Conservation (phyloP, 257 asterid genomes). For the Lantana camara region DNA sequence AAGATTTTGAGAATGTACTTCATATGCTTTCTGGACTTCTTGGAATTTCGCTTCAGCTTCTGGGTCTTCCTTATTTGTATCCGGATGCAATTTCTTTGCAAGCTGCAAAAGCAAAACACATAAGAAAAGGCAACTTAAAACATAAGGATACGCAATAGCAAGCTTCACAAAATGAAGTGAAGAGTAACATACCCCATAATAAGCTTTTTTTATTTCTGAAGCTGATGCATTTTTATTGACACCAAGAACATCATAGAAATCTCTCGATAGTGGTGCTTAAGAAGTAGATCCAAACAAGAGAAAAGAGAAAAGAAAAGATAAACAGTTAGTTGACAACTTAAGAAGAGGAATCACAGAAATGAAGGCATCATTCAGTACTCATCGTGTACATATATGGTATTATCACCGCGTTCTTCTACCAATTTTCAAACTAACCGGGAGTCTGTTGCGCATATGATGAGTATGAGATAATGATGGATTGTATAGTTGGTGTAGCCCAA, state of each 20-base stretch:
- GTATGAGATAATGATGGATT: neutral
- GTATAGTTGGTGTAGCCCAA: neutral
- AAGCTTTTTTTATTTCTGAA: slow-evolving; percentile 83
- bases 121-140: slow-evolving; percentile 5
- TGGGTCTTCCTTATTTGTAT: slow-evolving; percentile 86
- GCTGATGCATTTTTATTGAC: slow-evolving; percentile 74
- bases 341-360: slow-evolving; percentile 1
- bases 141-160: neutral
- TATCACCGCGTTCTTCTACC: neutral
- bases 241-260: slow-evolving; percentile 79
- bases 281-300: slow-evolving; percentile 6
- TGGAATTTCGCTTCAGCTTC: slow-evolving; percentile 85
- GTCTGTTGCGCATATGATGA: too few species aligned
- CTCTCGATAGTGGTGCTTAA: slow-evolving; percentile 58
- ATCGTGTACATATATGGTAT: neutral
- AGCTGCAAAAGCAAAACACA: slow-evolving; percentile 59
- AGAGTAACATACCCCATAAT: slow-evolving; percentile 60
- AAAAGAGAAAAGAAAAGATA: neutral
- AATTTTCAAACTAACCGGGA: too few species aligned
- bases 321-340: neutral
- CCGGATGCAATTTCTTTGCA: slow-evolving; percentile 92
- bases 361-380: slow-evolving; percentile 5
- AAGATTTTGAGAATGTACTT: slow-evolving; percentile 48
- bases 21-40: slow-evolving; percentile 89
- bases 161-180: neutral